These are phyloP conservation scores for Gamarada debralockiae DNA, from an alignment of 495 filamentous ascomycete species.

Conservation along the genomic window DNA sequence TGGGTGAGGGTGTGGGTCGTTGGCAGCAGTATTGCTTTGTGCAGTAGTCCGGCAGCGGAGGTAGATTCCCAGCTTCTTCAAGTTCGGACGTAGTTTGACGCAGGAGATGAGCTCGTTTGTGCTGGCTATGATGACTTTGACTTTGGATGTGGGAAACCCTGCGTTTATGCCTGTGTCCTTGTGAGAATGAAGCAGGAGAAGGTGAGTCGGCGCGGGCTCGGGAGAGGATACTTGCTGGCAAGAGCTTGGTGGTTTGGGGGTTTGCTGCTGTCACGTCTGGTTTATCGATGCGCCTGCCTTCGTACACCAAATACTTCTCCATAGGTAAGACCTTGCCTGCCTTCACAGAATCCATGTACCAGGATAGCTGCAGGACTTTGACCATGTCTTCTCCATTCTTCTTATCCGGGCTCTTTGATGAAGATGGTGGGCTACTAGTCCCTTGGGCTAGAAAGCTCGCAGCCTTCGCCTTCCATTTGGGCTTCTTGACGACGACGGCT, in stretches of 20 bases:
- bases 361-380: conserved; percentile 69
- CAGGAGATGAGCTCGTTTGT: conserved; percentile 32
- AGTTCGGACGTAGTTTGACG: conserved; percentile 71
- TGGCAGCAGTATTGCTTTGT: conserved; percentile 75
- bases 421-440: background rate
- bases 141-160: background rate
- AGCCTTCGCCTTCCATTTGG: background rate
- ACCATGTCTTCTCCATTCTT: conserved; percentile 34
- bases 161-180: background rate
- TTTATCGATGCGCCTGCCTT: conserved; percentile 32
- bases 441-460: background rate
- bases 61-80: conserved; percentile 43
- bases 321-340: conserved; percentile 50
- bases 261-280: conserved; percentile 11
- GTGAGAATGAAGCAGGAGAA: background rate
- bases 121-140: background rate
- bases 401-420: background rate
- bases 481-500: background rate
- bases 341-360: conserved; percentile 64
- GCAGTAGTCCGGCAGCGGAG: conserved; percentile 67
- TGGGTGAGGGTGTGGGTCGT: conserved; percentile 64
- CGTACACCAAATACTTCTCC: conserved; percentile 63
- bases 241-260: background rate
- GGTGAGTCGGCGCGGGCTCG: conserved; percentile 22
- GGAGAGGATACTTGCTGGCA: conserved; percentile 28